Evolutionary conservation across 192 early-diverging fungal genomes (phyloP), one percentile per base, ranked within the genome.

Genomic region (Mortierella hygrophila): DNA sequence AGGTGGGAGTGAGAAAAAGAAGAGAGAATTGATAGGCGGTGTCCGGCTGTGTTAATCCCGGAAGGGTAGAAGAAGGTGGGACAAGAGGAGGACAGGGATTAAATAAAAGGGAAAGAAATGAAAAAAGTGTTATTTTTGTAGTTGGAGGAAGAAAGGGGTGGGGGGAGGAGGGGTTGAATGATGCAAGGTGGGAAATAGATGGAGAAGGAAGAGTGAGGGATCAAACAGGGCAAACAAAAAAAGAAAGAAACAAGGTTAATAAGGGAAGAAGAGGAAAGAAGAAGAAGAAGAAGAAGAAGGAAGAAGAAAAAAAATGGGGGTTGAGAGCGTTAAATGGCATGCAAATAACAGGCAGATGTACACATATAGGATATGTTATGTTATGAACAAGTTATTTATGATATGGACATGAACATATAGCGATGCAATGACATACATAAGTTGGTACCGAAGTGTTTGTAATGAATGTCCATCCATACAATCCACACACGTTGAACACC

Each of bases 31-130:
- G 44, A 47, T 26, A 26, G n/a, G 29, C 26, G 40, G 46, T 74
- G 41, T 15, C 72, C 47, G 73, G 73, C 49, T 37, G 29, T 75
- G 29, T 57, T 57, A n/a, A 60, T 75, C 49, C 74, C 52, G 74
- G 74, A 52, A 15, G 37, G 21, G 23, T 35, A 37, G 26, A 40
- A 7, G 52, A 13, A 4, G 37, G 49, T 9, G 40, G 41, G 41
- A 75, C 6, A 41, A 44, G 75, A 15, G 32, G 13, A 35, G 63
- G 60, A 60, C 49, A 16, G 18, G 49, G 49, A 20, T 21, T 20
- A 52, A 52, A 49, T 49, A 18, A 18, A 23, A 16, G 20, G 32
- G 49, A 44, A 35, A 68, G 26, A 41, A n/a, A 52, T 40, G 68
- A 38, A 69, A 35, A 49, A 69, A 35, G 55, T n/a, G 6, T 57